Evolutionary conservation across 2,329 filamentous ascomycete genomes (phyloP), one percentile per base, ranked within the genome.

Genomic region (Fusarium hostae): DNA sequence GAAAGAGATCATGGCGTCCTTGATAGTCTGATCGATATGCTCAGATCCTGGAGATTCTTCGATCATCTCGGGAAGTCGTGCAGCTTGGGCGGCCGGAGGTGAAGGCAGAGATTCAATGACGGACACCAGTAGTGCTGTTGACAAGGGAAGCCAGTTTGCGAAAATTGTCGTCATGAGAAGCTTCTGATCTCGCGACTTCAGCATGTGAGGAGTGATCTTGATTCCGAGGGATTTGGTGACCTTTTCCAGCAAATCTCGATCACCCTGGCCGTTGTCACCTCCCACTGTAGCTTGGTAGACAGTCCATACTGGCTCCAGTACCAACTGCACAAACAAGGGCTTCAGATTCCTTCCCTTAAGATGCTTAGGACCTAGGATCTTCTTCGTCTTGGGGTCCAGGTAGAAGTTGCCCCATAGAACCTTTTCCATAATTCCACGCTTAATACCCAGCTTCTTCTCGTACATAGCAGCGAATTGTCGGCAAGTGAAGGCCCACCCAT

Each of bases 401-500:
- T 98, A 99, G 80, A 93, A 99, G 79, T 94, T 95, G 48, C 96
- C 96, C 96, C 96, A 99, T 1, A 99, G 86, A 0, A 98, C 94
- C 79, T 96, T 98, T 81, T 99, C 95, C 78, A 99, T 88, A 1
- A 93, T 83, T 30, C 90, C 90, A 50, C 95, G 89, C 82, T 97
- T 98, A 81, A 98, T 97, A 18, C 96, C 95, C 10, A 99, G 88
- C 81, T 99, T 99, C 85, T 95, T 97, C 82, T 98, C 95, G 78
- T 98, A 99, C 32, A 98, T 84, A 40, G 89, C 89, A 22, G 96
- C 95, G 79, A 99, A 99, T 77, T 99, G 96, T 55, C 94, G 90
- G 54, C 97, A 91, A 0, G 96, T 99, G 77, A 99, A 99, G 5
- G 96, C 96, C 96, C 96, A 99, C n/a, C 96, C 96, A 79, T 99